A percentile compares a stretch with the other conserved stretches of the same genome.
phyloP scores from a whole-genome alignment of 495 filamentous ascomycete genomes.

The Aspergillus avenaceus region DNA sequence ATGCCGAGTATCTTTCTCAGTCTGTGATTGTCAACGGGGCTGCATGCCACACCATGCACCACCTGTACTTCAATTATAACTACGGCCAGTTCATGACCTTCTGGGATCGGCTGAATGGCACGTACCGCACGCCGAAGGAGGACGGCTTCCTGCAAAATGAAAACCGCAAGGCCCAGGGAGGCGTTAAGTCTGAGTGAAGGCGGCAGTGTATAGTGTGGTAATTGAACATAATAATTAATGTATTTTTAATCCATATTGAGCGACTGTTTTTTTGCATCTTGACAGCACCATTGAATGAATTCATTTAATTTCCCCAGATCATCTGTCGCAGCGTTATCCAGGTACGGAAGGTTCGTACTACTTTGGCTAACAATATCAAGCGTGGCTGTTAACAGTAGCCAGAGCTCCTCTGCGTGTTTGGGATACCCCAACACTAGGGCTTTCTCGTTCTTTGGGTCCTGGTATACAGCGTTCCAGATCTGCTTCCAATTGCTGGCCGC shows the following conservation, averaged over 20 bases:
- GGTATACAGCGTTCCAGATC: slow-evolving; percentile 27
- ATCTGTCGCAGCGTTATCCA: slow-evolving; percentile 33
- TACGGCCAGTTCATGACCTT: slow-evolving; percentile 93
- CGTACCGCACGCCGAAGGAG: slow-evolving; percentile 81
- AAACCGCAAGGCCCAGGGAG: slow-evolving; percentile 65
- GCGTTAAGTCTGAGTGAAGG: slow-evolving; percentile 59
- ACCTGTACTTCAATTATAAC: slow-evolving; percentile 96
- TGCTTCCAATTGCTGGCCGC: slow-evolving; percentile 34
- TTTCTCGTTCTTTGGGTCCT: slow-evolving; percentile 17
- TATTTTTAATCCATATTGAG: not conserved
- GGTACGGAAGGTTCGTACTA: slow-evolving; percentile 20
- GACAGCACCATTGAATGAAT: slow-evolving; percentile 30
- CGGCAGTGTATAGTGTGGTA: not conserved
- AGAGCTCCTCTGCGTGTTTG: slow-evolving; percentile 38
- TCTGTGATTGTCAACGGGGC: slow-evolving; percentile 83
- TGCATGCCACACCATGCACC: slow-evolving; percentile 92
- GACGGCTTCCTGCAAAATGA: slow-evolving; percentile 69
- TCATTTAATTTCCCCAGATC: slow-evolving; percentile 35
- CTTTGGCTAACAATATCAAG: slow-evolving; percentile 18
- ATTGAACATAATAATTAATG: not conserved
- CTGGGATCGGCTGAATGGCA: slow-evolving; percentile 85
- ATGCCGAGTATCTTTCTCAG: slow-evolving; percentile 85
- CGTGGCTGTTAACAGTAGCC: slow-evolving; percentile 32
- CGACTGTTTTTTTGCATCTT: not conserved
- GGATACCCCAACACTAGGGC: slow-evolving; percentile 30